Evolutionary conservation across 768 basidiomycete genomes (phyloP).

Genomic region (Brasilioporus rufonigricans): DNA sequence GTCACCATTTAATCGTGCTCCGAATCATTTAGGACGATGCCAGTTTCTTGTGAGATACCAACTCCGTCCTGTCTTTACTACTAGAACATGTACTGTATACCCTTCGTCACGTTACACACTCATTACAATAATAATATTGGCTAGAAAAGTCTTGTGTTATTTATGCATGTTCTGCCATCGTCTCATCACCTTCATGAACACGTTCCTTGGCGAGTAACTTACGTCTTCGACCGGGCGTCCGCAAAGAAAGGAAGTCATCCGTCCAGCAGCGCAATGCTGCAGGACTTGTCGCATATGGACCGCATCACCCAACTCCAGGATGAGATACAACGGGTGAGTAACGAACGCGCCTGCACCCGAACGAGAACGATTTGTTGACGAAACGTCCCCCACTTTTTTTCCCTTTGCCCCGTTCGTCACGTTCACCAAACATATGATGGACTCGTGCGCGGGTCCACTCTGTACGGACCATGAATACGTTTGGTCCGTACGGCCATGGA

Average conservation of each 20-base stretch:
- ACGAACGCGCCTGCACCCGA: no score
- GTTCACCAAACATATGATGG: background rate
- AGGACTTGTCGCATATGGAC: conserved; percentile 93
- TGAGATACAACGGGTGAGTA: conserved; percentile 79
- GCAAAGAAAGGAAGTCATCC: conserved; percentile 3
- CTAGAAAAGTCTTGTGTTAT: background rate
- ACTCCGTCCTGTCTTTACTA: background rate
- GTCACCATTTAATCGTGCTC: background rate
- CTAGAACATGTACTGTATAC: background rate
- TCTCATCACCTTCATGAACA: conserved; percentile 1
- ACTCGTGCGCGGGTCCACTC: background rate
- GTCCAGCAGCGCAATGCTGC: conserved; percentile 74
- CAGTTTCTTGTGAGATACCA: background rate
- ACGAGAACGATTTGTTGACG: background rate
- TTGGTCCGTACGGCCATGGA: background rate
- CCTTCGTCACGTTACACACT: background rate
- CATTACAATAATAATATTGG: background rate
- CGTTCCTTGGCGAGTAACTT: conserved; percentile 5
- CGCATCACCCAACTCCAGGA: conserved; percentile 94
- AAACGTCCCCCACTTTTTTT: background rate
- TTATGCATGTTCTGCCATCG: background rate
- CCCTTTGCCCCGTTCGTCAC: background rate
- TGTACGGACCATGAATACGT: background rate
- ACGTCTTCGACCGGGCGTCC: conserved; percentile 14
- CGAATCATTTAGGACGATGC: background rate